Percentiles rank a stretch among this genome's conserved stretches.
phyloP scores from a whole-genome alignment of 352 stramenopile genomes.

The Pythium graminicola region DNA sequence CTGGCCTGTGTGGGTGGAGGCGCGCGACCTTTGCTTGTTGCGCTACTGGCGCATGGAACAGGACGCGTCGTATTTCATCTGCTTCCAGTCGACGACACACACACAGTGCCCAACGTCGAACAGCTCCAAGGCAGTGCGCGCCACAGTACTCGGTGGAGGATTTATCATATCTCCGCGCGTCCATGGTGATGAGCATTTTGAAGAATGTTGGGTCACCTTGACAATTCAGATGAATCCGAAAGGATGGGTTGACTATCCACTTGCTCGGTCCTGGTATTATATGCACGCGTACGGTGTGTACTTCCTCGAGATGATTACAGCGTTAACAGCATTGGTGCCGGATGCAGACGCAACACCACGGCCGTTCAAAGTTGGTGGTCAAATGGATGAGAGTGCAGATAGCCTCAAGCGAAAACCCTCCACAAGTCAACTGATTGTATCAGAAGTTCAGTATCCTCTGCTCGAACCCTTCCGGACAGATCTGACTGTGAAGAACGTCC shows the following conservation, averaged over 20 bases:
- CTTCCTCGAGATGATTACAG: constrained; percentile 78
- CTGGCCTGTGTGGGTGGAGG: constrained; percentile 60
- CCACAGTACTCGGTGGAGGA: constrained; percentile 59
- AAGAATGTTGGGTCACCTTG: constrained; percentile 75
- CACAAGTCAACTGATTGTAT: constrained; percentile 40
- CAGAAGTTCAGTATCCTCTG: constrained; percentile 49
- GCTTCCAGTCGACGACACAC: constrained; percentile 80
- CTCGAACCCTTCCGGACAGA: constrained; percentile 63
- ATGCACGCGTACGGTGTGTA: constrained; percentile 64
- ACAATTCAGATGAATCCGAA: constrained; percentile 80
- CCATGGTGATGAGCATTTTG: constrained; percentile 51
- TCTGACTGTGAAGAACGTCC: constrained; percentile 37
- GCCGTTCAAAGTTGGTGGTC: constrained; percentile 1
- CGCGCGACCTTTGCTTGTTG: constrained; percentile 68
- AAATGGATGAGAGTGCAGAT: not conserved
- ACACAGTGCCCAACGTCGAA: constrained; percentile 31
- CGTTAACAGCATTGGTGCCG: constrained; percentile 7
- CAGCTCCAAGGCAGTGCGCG: constrained; percentile 35
- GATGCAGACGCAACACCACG: constrained; percentile 14
- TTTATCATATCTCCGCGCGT: constrained; percentile 53
- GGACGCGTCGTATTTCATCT: constrained; percentile 78
- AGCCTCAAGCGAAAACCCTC: constrained; percentile 8
- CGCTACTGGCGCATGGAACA: constrained; percentile 81
- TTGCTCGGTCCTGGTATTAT: constrained; percentile 67
- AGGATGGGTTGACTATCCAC: constrained; percentile 55